Base-by-base conservation (phyloP, 2,329 filamentous ascomycete genomes). In the Metarhizium album region DNA sequence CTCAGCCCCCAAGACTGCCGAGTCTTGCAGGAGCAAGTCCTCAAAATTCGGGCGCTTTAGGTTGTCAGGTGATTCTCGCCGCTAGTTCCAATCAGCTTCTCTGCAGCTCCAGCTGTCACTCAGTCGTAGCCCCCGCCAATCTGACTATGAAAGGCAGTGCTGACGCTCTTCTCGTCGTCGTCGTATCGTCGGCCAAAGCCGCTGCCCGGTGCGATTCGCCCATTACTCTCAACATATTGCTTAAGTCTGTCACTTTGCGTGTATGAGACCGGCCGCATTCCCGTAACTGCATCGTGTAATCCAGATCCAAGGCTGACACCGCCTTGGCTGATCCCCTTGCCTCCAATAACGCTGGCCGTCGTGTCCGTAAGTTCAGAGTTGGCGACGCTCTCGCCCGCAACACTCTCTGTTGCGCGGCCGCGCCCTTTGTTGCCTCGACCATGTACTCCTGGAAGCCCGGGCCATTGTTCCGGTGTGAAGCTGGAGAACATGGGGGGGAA, bases 401-500 rank as follows among this genome's bases (percentile, higher is more conserved):
- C 75, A 61, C 90, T 95, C 67, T 85, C 82, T 4, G 86, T 74
- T 14, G 80, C 81, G 49, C 83, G 79, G 24, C 79, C 82, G 55
- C 85, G 83, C 52, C 74, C 74, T 65, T 86, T 86, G 58, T 75
- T 76, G 27, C 83, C 83, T 29, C 87, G 84, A 47, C 85, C 65
- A 9, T 68, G 63, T 33, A 83, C 83, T 24, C 87, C 86, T 2
- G 79, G 79, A 45, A 97, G 77, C 13, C 86, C 80, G 29, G 93
- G 93, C 93, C 93, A 98, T 60, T 80, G 78, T 58, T 97, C 91
- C 9, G 83, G 75, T 33, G 86, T 84, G 70, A 98, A 97, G 66
- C 85, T 87, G 51, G 89, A 90, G 69, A 98, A 98, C 86, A 96
- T 95, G 18, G 87, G 86, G 16, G 93, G 93, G 65, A 91, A 97